Base-by-base conservation (phyloP, 108 stramenopile species). In the Cylindrotheca fusiformis region DNA sequence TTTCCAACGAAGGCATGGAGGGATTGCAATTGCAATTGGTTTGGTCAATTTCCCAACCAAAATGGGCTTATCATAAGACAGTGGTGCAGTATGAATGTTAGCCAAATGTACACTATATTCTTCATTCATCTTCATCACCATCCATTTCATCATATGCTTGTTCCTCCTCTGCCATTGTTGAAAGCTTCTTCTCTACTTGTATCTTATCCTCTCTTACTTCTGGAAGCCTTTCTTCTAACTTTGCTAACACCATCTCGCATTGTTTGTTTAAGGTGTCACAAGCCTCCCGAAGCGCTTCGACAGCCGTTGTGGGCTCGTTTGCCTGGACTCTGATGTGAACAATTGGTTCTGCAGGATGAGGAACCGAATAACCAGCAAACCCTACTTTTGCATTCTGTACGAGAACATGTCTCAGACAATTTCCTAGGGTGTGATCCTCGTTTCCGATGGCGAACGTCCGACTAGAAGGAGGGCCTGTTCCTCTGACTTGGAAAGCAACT, bases 401-500 rank as follows among this genome's bases (percentile, higher is more conserved):
- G 51, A 72, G 28, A 41, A 78, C 85, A 68, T 98, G 95, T 26
- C 97, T 86, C 32, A 96, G 54, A 8, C 93, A 77, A 63, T 98
- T 98, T 48, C 95, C 95, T n/a, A 98, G 60, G 4, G 97, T 98
- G 74, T 98, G 97, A 72, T 96, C 96, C 79, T 97, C 95, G 54
- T 96, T 88, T 18, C 93, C 91, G 54, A 95, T 77, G 26, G 78
- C 82, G 58, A 95, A 93, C 0, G 95, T 96, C 50, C 91, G 83
- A 48, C 76, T 83, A 23, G 77, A 71, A 32, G 68, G 61, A 20
- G 84, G 83, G 19, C 89, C 89, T 20, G 83, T 86, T 26, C 90
- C 93, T 50, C 71, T 58, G 48, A 91, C 74, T 66, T 75, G 65
- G 24, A 94, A 79, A n/a, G 69, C 48, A 0, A 63, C 54, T 19